Percentiles rank a stretch among this genome's conserved stretches.
These are phyloP conservation scores for Sanghuangporus baumii DNA, from an alignment of 1,284 basidiomycete species.

Conservation along the genomic window DNA sequence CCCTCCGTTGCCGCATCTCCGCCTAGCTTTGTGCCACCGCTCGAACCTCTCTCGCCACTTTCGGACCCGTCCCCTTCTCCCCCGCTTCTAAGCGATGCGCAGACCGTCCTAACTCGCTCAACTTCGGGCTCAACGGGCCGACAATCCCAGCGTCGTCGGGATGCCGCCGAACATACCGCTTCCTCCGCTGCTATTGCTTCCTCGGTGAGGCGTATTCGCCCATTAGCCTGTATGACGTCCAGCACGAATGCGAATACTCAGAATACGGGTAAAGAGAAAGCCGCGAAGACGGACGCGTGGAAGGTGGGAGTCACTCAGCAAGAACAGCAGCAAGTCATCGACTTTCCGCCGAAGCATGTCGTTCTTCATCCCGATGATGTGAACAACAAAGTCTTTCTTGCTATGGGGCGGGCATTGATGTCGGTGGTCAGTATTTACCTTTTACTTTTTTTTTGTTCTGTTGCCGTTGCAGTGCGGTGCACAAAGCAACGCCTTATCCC, in stretches of 20 bases:
- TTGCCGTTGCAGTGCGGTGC: neutral
- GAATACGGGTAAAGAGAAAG: neutral
- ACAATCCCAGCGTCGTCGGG: constrained; percentile 44
- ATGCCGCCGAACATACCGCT: constrained; percentile 29
- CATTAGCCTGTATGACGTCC: constrained; percentile 9
- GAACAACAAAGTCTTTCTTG: constrained; percentile 60
- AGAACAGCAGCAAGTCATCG: constrained; percentile 21
- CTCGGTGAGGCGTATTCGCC: constrained; percentile 19
- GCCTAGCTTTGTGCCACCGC: constrained; percentile 8
- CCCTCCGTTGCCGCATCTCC: constrained; percentile 4
- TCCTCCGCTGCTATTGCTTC: constrained; percentile 31
- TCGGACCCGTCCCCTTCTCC: constrained; percentile 24
- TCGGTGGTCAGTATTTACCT: constrained; percentile 51
- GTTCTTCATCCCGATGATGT: constrained; percentile 69
- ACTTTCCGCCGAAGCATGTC: constrained; percentile 57
- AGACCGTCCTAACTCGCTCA: constrained; percentile 53
- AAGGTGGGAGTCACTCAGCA: constrained; percentile 16
- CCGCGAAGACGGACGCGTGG: constrained; percentile 8
- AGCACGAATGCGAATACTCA: constrained; percentile 2
- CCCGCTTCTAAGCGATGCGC: constrained; percentile 27
- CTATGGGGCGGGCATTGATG: constrained; percentile 63
- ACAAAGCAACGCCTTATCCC: neutral
- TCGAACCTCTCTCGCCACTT: constrained; percentile 22
- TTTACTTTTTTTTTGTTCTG: neutral
- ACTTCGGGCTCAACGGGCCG: constrained; percentile 39